phyloP scores from a whole-genome alignment of 441 rosid genomes.

The Raphanus hybrid region DNA sequence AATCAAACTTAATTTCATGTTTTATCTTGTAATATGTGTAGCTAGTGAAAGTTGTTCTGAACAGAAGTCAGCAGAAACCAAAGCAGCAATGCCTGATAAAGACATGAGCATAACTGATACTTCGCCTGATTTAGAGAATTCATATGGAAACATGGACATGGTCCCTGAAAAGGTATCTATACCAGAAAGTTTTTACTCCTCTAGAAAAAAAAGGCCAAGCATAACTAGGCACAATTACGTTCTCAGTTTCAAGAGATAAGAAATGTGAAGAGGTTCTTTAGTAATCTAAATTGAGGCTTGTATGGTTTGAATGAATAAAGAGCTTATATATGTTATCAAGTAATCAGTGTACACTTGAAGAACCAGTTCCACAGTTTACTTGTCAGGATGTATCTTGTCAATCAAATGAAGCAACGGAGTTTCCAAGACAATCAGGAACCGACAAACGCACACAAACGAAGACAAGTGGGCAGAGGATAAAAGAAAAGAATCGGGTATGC shows the following conservation, averaged over 20 bases:
- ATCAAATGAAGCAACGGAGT: conserved; percentile 33
- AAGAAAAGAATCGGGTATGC: conserved; percentile 54
- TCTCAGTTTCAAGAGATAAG: neutral
- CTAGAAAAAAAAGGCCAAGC: neutral
- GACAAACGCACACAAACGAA: conserved; percentile 33
- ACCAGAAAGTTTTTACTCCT: neutral
- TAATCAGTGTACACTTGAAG: neutral
- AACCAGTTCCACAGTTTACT: conserved; percentile 13
- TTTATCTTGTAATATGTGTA: conserved; percentile 34
- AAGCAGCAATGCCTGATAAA: conserved; percentile 38
- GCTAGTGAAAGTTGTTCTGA: conserved; percentile 52
- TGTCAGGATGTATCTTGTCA: conserved; percentile 52
- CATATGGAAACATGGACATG: conserved; percentile 26
- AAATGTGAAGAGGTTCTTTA: neutral
- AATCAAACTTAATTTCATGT: conserved; percentile 26
- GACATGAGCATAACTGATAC: conserved; percentile 31
- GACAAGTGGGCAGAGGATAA: conserved; percentile 44
- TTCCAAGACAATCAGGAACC: conserved; percentile 35
- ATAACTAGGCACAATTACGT: neutral
- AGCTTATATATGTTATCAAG: neutral
- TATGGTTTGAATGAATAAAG: conserved; percentile 7
- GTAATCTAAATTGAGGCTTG: neutral
- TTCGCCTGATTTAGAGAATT: conserved; percentile 34
- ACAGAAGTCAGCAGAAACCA: conserved; percentile 41
- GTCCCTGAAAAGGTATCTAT: conserved; percentile 38